Base-by-base conservation (phyloP, 495 filamentous ascomycete species). In the Penicillium coprophilum region DNA sequence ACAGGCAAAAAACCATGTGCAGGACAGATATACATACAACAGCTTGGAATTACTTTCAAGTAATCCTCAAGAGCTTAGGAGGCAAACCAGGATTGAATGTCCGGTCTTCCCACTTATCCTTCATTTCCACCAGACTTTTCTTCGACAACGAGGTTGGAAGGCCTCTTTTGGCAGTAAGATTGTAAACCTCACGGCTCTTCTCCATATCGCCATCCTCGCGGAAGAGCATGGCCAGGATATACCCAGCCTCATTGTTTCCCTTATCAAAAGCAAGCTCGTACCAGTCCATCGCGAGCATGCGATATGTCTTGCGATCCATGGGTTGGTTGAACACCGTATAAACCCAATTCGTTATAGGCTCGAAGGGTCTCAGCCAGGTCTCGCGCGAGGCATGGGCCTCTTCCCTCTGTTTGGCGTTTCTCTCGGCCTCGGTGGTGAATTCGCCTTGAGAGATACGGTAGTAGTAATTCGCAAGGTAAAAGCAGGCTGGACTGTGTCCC, bases 401-500 rank as follows among this genome's bases (percentile, higher is more conserved):
- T 36, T 40, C 31, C 28, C 34, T 32, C 12, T 21, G 17, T 10
- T 27, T 19, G 2, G 30, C 24, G 1, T 19, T 31, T n/a, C 63
- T 51, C 34, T 69, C 56, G 2, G 60, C 72, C 3, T 56, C 62
- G 6, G 62, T 70, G 0, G 66, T 63, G 47, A 64, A 64, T 19
- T 49, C 40, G 1, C 72, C 68, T 10, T 57, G 55, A 17, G 38
- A 69, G 8, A 62, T 74, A 24, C 61, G 64, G 46, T 70, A 73
- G 51, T 79, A 79, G 58, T 65, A 73, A 48, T 74, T 74, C 3
- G 64, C 76, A 13, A 79, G 54, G 48, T 65, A 69, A 7, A 65
- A 39, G 55, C 70, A 71, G 1, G 76, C 74, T 7, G 59, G 41
- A 0, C 6, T 6, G 19, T 70, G 17, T 0, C 71, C 72, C 1